A percentile compares a stretch with the other conserved stretches of the same genome.
Evolutionary conservation across 164 flowering plant genomes (phyloP).

Genomic region (Liquidambar formosana): DNA sequence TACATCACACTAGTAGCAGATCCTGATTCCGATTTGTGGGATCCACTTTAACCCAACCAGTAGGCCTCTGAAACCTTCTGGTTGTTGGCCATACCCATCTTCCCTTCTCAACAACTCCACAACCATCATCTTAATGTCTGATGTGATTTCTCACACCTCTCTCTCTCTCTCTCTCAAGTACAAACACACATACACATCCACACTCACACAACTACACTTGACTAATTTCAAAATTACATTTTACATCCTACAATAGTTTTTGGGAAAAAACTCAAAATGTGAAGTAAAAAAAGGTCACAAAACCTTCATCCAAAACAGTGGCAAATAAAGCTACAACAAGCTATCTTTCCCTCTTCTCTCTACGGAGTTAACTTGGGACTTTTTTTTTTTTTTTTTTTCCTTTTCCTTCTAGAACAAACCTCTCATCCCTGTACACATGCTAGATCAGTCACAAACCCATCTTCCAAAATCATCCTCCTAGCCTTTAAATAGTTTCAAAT

Average conservation of each 20-base stretch:
- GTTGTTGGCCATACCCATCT: constrained; percentile 48
- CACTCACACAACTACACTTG: not conserved
- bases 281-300: too few relatives aligned
- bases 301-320: not conserved
- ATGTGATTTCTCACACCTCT: not conserved
- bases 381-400: constrained; percentile 7
- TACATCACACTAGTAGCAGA: constrained; percentile 25
- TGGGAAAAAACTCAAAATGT: constrained; percentile 14
- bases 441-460: constrained; percentile 21
- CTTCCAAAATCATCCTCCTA: constrained; percentile 13
- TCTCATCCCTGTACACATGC: constrained; percentile 31
- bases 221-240: not conserved
- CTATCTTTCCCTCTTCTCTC: constrained; percentile 5
- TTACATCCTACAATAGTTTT: constrained; percentile 7
- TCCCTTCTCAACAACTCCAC: constrained; percentile 27
- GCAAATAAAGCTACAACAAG: not conserved
- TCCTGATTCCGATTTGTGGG: constrained; percentile 38
- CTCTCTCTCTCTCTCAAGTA: constrained; percentile 3
- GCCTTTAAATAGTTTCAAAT: constrained; percentile 9
- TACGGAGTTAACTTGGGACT: constrained; percentile 11
- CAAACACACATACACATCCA: not conserved
- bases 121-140: constrained; percentile 8
- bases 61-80: constrained; percentile 30
- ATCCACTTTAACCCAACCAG: constrained; percentile 28
- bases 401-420: too few relatives aligned